Evolutionary conservation across 441 rosid genomes (phyloP), one percentile per base, ranked within the genome.

Genomic region (Croton laevigatus): DNA sequence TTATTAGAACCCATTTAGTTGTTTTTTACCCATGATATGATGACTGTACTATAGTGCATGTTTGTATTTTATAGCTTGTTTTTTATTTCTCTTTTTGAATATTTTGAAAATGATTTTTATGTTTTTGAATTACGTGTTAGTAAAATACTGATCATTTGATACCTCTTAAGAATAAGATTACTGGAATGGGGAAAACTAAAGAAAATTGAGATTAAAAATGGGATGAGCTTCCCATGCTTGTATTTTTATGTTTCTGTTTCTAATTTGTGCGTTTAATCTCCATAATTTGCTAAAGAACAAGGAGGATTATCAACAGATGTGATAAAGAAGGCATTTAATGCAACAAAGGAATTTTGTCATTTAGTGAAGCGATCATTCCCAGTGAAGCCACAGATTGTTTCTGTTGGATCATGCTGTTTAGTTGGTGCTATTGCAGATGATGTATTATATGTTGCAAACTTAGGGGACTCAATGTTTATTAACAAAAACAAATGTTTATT

Each of bases 341-440:
- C 94, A 12, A 91, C 97, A 71, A 92, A 93, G 76, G 94, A 88
- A 53, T 91, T 93, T 77, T 76, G 88, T 59, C 85, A 68, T 81
- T 80, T 91, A 76, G 98, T 93, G 78, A 82, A 85, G 81, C 86
- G 84, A 11, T 78, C 87, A 0, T 72, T 87, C 16, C 90, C 86
- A 0, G 36, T 75, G 58, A 85, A 70, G 73, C 98, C 98, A 0
- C 90, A 89, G 72, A 91, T 93, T 73, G 94, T 91, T 76, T 87
- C 96, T 23, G 97, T 87, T 32, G 98, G 98, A 17, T 91, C 98
- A 11, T 93, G 98, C 69, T 93, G 98, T 78, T 83, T 93, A 40
- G 88, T 93, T 62, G 98, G 98, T 65, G 96, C 94, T 0, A 93
- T 93, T 70, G 81, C 94, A 8, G 68, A 88, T 59, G 93, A 75